Percentiles rank a stretch among this genome's conserved stretches.
Conservation (phyloP, 345 rosid species). For the Viola odorata region DNA sequence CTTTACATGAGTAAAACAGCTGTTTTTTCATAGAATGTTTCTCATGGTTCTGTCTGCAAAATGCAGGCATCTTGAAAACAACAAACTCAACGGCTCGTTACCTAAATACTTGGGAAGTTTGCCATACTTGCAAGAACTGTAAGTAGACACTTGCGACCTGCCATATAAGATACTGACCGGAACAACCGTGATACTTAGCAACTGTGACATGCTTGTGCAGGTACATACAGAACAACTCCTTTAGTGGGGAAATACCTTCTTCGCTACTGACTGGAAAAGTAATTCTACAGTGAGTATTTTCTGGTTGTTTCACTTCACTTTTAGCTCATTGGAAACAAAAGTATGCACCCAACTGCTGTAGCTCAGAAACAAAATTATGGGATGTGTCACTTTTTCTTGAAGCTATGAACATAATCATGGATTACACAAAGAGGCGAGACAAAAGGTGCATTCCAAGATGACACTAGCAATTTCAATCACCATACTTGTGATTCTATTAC, state of each 20-base stretch:
- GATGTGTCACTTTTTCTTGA: conserved; percentile 18
- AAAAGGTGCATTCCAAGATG: conserved; percentile 38
- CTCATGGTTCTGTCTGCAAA: conserved; percentile 14
- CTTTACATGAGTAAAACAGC: neutral
- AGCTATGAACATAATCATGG: conserved; percentile 62
- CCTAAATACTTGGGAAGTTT: conserved; percentile 64
- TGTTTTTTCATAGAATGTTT: neutral
- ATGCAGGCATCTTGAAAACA: conserved; percentile 91
- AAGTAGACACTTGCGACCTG: conserved; percentile 21
- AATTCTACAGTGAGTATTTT: conserved; percentile 55
- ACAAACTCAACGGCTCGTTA: conserved; percentile 62
- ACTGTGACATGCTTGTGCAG: conserved; percentile 36
- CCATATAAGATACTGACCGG: too few species aligned
- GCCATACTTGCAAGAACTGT: conserved; percentile 75
- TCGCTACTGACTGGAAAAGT: conserved; percentile 50
- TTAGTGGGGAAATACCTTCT: conserved; percentile 65
- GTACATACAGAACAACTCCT: conserved; percentile 75
- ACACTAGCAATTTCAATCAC: conserved; percentile 59
- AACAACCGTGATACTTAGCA: neutral
- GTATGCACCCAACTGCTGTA: neutral
- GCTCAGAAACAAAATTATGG: neutral
- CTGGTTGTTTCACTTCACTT: conserved; percentile 1
- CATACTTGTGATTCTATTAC: conserved; percentile 39
- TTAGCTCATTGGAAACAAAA: neutral
- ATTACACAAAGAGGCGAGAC: conserved; percentile 42